Evolutionary conservation across 805 yeast genomes (phyloP), one percentile per base, ranked within the genome.

Genomic region (Ogataea chonburiensis): DNA sequence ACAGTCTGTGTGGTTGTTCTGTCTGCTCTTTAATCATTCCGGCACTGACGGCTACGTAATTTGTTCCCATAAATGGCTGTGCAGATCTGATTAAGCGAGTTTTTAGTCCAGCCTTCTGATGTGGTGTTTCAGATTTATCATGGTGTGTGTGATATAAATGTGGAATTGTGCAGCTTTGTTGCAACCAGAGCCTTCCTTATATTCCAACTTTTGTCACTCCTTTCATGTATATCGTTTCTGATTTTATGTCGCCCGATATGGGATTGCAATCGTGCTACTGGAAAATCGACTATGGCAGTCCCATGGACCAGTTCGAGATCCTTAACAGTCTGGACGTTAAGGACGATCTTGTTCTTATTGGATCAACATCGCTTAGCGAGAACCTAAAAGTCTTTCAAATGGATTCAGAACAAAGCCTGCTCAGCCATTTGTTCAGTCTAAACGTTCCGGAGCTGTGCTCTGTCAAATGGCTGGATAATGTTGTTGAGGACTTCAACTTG

Each of bases 341-440:
- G 29, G 45, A 43, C 2, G 53, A 52, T 17, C 61, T 68, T 10
- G 46, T 79, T 24, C 81, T 83, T 3, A 65, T 79, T 13, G 67
- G 80, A 2, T 70, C 77, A 27, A 81, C 73, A 12, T 60, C 65
- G 34, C 21, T 37, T 3, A 55, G 55, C 4, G 64, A 68, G 28
- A 79, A 78, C 45, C 60, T 79, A 31, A 74, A 67, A 44, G 68
- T 79, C 24, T 79, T 74, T 49, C 68, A 68, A 31, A 50, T 76
- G 33, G 69, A 70, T 43, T 39, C 62, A 8, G 46, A 57, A 2
- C 55, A 60, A 20, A 65, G 64, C 41, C 60, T 64, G 26, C 58
- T 79, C 31, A 71, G 79, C 17, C 84, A 79, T 54, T 69, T 74
- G 38, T 71, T 72, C 44, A 75, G 82, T n/a, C 75, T 79, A 31